Percentiles rank a stretch among this genome's conserved stretches.
These are phyloP conservation scores for Syzygium malaccense DNA, from an alignment of 441 rosid species.

Conservation along the genomic window DNA sequence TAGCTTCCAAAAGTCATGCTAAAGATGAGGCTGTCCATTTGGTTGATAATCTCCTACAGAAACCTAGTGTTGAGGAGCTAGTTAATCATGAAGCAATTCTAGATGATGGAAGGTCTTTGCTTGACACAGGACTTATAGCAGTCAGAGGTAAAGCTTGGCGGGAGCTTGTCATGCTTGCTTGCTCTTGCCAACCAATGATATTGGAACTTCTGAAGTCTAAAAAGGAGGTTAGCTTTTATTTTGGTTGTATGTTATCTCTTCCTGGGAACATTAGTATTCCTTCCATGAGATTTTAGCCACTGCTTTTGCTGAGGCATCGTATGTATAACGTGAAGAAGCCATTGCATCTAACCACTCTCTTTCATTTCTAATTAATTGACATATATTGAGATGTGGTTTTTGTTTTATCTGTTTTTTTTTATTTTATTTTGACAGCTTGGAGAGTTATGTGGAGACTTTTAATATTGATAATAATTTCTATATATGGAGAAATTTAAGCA, in stretches of 20 bases:
- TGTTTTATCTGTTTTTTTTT: background rate
- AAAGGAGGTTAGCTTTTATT: constrained; percentile 52
- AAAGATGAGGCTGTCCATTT: constrained; percentile 38
- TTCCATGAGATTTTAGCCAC: background rate
- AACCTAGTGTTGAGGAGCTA: constrained; percentile 72
- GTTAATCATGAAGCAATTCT: constrained; percentile 60
- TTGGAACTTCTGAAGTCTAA: constrained; percentile 47
- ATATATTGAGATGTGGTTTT: background rate
- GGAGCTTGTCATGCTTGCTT: constrained; percentile 70
- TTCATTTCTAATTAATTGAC: background rate
- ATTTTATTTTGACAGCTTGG: background rate
- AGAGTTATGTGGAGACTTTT: background rate
- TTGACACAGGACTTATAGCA: constrained; percentile 90
- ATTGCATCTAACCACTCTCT: background rate
- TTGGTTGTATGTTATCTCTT: background rate
- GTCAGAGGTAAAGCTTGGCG: constrained; percentile 92
- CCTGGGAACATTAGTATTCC: background rate
- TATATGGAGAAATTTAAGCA: background rate
- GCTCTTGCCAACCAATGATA: constrained; percentile 67
- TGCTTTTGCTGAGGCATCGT: background rate
- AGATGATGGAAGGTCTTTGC: constrained; percentile 84
- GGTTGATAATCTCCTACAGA: constrained; percentile 84
- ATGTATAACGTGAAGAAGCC: background rate
- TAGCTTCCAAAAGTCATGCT: constrained; percentile 43
- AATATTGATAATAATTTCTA: background rate